Conservation (phyloP, 805 yeast genomes). For the Yarrowia sp. region DNA sequence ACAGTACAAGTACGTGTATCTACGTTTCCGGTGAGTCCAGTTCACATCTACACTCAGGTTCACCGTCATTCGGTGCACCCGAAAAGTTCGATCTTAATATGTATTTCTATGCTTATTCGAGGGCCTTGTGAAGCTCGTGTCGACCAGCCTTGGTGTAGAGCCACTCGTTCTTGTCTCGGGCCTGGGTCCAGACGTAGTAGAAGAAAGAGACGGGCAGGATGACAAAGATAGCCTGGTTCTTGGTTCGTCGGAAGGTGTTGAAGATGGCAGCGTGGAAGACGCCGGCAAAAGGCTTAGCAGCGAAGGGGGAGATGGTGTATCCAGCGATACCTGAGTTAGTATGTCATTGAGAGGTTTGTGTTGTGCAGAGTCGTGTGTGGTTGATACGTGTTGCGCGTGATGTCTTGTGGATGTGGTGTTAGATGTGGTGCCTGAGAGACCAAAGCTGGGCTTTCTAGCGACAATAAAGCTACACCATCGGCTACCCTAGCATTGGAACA, state of each 20-base stretch:
- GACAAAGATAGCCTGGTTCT: constrained; percentile 80
- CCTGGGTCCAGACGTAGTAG: constrained; percentile 86
- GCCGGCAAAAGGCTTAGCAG: constrained; percentile 91
- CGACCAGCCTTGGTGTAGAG: constrained; percentile 98
- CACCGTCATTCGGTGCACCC: too few relatives aligned
- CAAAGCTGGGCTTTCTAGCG: too few relatives aligned
- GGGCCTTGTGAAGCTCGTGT: constrained; percentile 42
- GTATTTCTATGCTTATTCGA: constrained; percentile 25
- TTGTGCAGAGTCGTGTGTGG: too few relatives aligned
- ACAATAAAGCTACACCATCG: too few relatives aligned
- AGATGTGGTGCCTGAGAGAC: too few relatives aligned
- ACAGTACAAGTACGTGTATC: too few relatives aligned
- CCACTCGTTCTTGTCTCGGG: constrained; percentile 88
- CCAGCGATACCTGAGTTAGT: constrained; percentile 56
- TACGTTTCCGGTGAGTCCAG: too few relatives aligned
- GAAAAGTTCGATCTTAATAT: neutral
- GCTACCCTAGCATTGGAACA: too few relatives aligned
- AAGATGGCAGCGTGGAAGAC: constrained; percentile 82
- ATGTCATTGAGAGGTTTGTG: too few relatives aligned
- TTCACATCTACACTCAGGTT: too few relatives aligned
- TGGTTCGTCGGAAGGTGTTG: constrained; percentile 94
- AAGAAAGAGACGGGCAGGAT: constrained; percentile 78
- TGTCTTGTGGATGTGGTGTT: too few relatives aligned
- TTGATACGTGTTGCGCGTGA: too few relatives aligned
- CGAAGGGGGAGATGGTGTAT: constrained; percentile 91